Evolutionary conservation across 2,329 filamentous ascomycete species (phyloP), one percentile per base, ranked within the genome.

Genomic region (Neodidymelliopsis sp.): DNA sequence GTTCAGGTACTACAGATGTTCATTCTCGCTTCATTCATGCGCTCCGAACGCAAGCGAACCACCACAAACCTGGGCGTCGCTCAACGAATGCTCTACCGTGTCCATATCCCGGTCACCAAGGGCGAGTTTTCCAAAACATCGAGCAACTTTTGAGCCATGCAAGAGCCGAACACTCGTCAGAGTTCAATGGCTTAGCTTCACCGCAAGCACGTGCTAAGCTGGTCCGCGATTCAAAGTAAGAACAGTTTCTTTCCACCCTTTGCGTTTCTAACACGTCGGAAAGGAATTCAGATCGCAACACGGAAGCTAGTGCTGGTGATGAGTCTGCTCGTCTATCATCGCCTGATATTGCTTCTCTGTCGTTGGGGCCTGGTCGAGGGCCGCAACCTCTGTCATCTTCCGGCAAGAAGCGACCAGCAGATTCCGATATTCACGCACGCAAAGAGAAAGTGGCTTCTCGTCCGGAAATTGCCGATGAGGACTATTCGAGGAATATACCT

Each of bases 331-430:
- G 15, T 18, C 15, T 31, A 7, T 31, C 15, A 19, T 38, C 44
- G 4, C 67, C 59, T 6, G 69, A 74, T 35, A 54, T 74, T 18
- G 65, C 55, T 16, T 49, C 43, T 8, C 54, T 73, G 6, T 64
- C 62, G 9, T 45, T 74, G 19, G 63, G 63, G 12, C 22, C 60
- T 16, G 56, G 18, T 2, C 66, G 55, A 40, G 53, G 56, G 4
- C 56, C 50, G 6, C 59, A 58, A 8, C 56, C 64, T 1, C 64
- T 67, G 3, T 64, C 67, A 12, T 50, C 46, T 2, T 59, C 57
- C 3, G 57, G 60, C 5, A 67, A 54, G 36, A 71, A 72, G 43
- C 56, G 68, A 9, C 62, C 60, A 4, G 67, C 69, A 18, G 65
- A 70, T 2, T 48, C 57, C 1, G 67, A 70, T 3, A 50, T 63